Base-by-base conservation (phyloP, 768 basidiomycete species). In the Tulasnella calospora region DNA sequence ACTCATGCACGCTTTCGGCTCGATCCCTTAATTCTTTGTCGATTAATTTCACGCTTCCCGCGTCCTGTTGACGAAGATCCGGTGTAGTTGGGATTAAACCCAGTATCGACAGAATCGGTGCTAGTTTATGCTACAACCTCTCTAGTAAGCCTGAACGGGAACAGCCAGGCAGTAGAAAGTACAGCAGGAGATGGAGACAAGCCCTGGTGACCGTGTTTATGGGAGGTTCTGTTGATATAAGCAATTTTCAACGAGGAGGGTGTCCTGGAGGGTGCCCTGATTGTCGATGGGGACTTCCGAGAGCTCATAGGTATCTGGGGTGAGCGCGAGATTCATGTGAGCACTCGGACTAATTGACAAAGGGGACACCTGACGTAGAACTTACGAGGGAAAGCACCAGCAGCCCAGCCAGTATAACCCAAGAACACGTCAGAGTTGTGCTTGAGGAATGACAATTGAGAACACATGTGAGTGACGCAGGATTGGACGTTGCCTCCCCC, bases 381-480 rank as follows among this genome's bases (percentile, higher is more conserved):
- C 74, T 46, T 38, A 75, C 74, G 21, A 75, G 36, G 41, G 70
- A 78, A 78, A n/a, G 40, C 40, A 44, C 77, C 77, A 36, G 77
- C 77, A 30, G 69, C n/a, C 77, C 77, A 78, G 19, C 77, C 77
- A 27, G 69, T 69, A 36, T 78, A 78, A 17, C 77, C 77, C 10
- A 78, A 27, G 77, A 44, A 78, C 27, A 78, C 77, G 70, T 78
- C 77, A 36, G 61, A 72, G 70, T 78, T 78, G 69, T 61, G 61
- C 71, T 72, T 78, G 30, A 78, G 4, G 69, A 38, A 78, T 5
- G 67, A 40, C 27, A 71, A 27, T 67, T 78, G 77, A n/a, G n/a
- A 3, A 47, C 77, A 78, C 77, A 78, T 71, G 41, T 78, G 27
- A 23, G 67, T 78, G 35, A 78, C 77, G 70, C 77, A 78, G 15